These are phyloP conservation scores for Fusarium brachygibbosum DNA, from an alignment of 2,329 filamentous ascomycete species.

Conservation along the genomic window DNA sequence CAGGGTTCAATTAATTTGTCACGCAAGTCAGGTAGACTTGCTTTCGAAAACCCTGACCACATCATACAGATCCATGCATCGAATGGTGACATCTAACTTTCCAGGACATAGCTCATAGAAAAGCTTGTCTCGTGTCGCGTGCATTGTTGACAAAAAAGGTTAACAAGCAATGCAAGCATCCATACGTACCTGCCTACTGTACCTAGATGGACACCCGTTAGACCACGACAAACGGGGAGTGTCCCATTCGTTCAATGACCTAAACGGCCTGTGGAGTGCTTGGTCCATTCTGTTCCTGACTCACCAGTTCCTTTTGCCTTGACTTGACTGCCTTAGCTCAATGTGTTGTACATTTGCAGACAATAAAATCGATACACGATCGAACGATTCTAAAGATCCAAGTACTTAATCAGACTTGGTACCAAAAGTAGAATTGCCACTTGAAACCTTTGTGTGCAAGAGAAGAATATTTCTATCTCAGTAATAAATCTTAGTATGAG, in stretches of 20 bases:
- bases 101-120: not conserved
- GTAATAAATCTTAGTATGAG: not conserved
- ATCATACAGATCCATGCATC: not conserved
- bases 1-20: not conserved
- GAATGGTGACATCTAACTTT: not conserved
- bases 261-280: slow-evolving; percentile 5
- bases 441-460: not conserved
- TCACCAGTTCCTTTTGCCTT: not conserved
- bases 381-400: not conserved
- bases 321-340: slow-evolving; percentile 2
- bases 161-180: not conserved
- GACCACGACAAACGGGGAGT: slow-evolving; percentile 40
- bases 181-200: not conserved
- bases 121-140: slow-evolving; percentile 32
- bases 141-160: slow-evolving; percentile 18
- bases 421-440: no score
- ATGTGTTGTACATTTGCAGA: slow-evolving; percentile 4
- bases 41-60: not conserved
- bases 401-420: not conserved
- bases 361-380: not conserved
- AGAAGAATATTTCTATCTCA: not conserved
- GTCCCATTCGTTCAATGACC: slow-evolving; percentile 36
- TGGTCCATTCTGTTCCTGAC: slow-evolving; percentile 16
- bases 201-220: not conserved
- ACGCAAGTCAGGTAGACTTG: not conserved